phyloP scores from a whole-genome alignment of 106 monocot species.

The Apostasia shenzhenica region DNA sequence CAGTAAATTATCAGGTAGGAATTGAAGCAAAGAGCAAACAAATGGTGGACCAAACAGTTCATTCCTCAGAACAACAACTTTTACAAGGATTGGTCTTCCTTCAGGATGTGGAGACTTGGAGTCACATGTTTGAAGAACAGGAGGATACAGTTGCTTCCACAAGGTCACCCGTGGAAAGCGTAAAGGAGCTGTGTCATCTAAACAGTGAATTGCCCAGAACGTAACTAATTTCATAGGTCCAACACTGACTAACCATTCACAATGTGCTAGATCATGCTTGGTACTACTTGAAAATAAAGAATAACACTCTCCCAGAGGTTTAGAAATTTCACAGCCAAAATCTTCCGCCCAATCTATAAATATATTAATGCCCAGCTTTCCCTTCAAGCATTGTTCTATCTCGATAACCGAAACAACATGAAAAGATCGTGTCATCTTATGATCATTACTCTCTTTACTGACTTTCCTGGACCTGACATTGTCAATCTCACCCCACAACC shows the following conservation, averaged over 20 bases:
- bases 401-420: conserved; percentile 84
- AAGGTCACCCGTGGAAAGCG: conserved; percentile 76
- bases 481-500: conserved; percentile 91
- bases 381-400: conserved; percentile 56
- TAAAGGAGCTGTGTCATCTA: conserved; percentile 71
- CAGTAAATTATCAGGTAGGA: conserved; percentile 53
- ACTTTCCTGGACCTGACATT: conserved; percentile 31
- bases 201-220: conserved; percentile 82
- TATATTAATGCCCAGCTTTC: conserved; percentile 53
- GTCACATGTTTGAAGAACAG: conserved; percentile 10
- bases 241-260: conserved; percentile 80
- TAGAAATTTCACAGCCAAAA: conserved; percentile 29
- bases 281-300: conserved; percentile 22
- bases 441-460: conserved; percentile 33
- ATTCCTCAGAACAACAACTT: conserved; percentile 51
- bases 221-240: conserved; percentile 50
- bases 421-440: conserved; percentile 39
- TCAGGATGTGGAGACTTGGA: conserved; percentile 8
- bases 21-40: conserved; percentile 68
- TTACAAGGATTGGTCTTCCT: conserved; percentile 38
- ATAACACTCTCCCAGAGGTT: conserved; percentile 20
- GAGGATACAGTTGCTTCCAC: conserved; percentile 63
- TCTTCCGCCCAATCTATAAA: conserved; percentile 72
- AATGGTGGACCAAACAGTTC: conserved; percentile 47
- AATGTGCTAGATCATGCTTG: conserved; percentile 43